Evolutionary conservation across 805 yeast species (phyloP).

Genomic region (Candida arabinofermentans): DNA sequence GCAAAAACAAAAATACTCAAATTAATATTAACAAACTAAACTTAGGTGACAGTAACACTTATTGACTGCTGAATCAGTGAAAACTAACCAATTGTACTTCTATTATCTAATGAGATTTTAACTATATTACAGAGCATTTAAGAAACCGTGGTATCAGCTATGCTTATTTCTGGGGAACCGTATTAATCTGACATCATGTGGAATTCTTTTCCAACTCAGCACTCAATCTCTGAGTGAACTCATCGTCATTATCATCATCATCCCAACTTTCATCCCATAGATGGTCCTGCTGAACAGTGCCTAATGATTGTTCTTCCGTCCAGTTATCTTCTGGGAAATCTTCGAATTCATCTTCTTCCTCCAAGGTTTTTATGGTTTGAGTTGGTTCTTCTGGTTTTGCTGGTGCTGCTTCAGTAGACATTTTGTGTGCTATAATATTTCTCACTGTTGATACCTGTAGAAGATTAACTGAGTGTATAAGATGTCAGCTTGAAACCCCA

Average conservation of each 20-base stretch:
- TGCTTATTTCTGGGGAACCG: no score
- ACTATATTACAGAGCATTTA: background rate
- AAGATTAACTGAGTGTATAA: no score
- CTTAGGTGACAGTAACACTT: no score
- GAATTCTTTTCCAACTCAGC: slow-evolving; percentile 6
- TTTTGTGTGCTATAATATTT: no score
- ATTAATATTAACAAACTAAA: no score
- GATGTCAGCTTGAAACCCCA: no score
- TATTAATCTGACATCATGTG: no score
- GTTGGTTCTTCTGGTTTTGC: slow-evolving; percentile 14
- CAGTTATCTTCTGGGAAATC: slow-evolving; percentile 92
- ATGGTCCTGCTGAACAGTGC: slow-evolving; percentile 48
- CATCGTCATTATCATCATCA: slow-evolving; percentile 89
- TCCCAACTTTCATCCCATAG: slow-evolving; percentile 99
- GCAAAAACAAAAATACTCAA: no score
- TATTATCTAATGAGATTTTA: background rate
- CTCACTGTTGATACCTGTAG: no score
- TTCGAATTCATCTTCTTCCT: slow-evolving; percentile 96
- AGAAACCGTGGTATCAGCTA: background rate
- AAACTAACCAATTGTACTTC: background rate
- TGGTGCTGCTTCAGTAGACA: slow-evolving; percentile 10
- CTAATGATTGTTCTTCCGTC: slow-evolving; percentile 55
- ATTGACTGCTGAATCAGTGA: no score
- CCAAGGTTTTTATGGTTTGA: slow-evolving; percentile 61
- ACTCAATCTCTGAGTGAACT: slow-evolving; percentile 70